Evolutionary conservation across 176 grass and related monocot species (phyloP), one percentile per base, ranked within the genome.

Genomic region (Tillandsia fasciculata): DNA sequence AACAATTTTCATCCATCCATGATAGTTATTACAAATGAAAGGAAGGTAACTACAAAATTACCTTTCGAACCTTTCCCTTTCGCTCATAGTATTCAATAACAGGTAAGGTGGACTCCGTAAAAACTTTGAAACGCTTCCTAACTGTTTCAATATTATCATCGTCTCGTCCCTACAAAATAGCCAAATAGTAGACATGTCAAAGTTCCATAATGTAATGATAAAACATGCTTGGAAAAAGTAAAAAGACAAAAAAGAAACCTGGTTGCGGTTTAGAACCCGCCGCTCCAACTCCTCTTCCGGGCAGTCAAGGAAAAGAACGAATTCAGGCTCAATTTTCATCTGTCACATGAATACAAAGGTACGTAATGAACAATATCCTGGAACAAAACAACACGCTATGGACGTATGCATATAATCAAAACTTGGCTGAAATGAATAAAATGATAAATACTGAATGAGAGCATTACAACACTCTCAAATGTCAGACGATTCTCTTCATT

Each of bases 291-390:
- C 83, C 64, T 83, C 83, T 65, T 66, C 74, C 66, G 83, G 67
- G 76, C 88, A 96, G 51, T 96, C 92, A 12, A 96, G 71, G 63
- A 88, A 78, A 9, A 96, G 64, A 42, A 89, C 12, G 23, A 96
- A 89, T 64, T 91, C 83, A 11, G 88, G 88, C 24, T 91, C 83
- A 54, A 84, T 76, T 1, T 88, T 80, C 68, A 86, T 74, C 88
- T 96, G 69, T 48, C 18, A 63, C 9, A 64, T 49, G 13, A 64
- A 64, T n/a, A 61, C 10, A 61, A 9, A 61, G 15, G 15, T 18
- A 7, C 3, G 26, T 53, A 8, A 74, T 15, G 17, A 9, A 61
- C 17, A 18, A 61, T 61, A 15, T 23, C 10, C 56, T 61, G 56
- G 64, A 81, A 68, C 50, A 9, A 54, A n/a, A 64, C 2, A 22